A percentile compares a stretch with the other conserved stretches of the same genome.
phyloP scores from a whole-genome alignment of 805 yeast species.

The Candida mattraensis region DNA sequence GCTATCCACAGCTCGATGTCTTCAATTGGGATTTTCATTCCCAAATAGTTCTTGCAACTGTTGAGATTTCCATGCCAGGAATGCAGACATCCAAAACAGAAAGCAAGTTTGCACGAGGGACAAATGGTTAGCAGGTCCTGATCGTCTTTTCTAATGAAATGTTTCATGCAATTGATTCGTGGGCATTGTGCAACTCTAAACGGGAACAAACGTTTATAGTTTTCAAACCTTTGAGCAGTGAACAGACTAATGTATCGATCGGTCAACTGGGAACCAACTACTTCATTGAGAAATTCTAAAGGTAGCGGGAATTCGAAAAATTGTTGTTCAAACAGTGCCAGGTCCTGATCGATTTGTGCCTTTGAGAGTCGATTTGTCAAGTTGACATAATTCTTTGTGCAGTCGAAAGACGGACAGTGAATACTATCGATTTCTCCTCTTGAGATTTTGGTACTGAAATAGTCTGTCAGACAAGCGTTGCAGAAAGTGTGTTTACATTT shows the following conservation, averaged over 20 bases:
- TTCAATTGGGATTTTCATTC: conserved; percentile 36
- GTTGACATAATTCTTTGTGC: conserved; percentile 34
- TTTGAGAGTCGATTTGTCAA: conserved; percentile 16
- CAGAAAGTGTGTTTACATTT: conserved; percentile 55
- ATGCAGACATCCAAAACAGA: conserved; percentile 55
- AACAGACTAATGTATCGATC: conserved; percentile 41
- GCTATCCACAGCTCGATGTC: conserved; percentile 38
- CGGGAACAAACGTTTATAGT: conserved; percentile 46
- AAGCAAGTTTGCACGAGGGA: conserved; percentile 48
- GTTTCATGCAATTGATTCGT: conserved; percentile 40
- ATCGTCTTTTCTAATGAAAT: conserved; percentile 47
- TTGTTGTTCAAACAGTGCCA: conserved; percentile 33
- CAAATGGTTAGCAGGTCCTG: conserved; percentile 51
- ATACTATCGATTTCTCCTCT: conserved; percentile 50
- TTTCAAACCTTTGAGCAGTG: conserved; percentile 40
- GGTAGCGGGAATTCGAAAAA: conserved; percentile 45
- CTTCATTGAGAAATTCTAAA: conserved; percentile 30
- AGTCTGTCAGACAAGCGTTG: conserved; percentile 42
- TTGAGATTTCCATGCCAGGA: conserved; percentile 62
- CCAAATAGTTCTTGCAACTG: conserved; percentile 40
- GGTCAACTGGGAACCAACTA: conserved; percentile 23
- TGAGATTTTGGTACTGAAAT: conserved; percentile 40
- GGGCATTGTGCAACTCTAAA: conserved; percentile 53
- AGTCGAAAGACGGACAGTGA: conserved; percentile 59
- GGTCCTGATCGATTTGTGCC: conserved; percentile 20